Conservation (phyloP, 805 yeast species). For the Saturnispora sanitii region DNA sequence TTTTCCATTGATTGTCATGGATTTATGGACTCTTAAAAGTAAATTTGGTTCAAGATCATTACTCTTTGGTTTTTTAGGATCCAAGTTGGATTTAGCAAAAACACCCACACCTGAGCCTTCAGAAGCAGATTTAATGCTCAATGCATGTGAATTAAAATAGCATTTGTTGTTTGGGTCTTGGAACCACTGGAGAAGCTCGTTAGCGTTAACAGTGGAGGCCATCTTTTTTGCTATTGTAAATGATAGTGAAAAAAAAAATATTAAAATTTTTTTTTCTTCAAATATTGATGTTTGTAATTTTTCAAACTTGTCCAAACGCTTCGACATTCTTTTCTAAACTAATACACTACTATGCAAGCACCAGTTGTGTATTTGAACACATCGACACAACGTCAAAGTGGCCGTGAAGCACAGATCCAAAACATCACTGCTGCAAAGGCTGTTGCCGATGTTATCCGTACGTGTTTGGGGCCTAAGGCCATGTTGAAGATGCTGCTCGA, state of each 20-base stretch:
- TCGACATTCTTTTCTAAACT: background rate
- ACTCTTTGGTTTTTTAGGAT: constrained; percentile 21
- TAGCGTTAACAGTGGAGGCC: constrained; percentile 25
- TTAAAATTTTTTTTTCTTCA: background rate
- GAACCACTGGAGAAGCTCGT: constrained; percentile 43
- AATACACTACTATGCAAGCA: constrained; percentile 48
- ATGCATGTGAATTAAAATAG: constrained; percentile 38
- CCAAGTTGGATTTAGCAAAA: constrained; percentile 34
- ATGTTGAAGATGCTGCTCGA: constrained; percentile 97
- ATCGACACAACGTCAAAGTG: constrained; percentile 84
- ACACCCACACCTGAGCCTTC: constrained; percentile 59
- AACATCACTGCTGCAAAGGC: constrained; percentile 99
- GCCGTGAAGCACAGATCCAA: constrained; percentile 94
- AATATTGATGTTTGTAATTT: background rate
- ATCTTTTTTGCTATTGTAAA: constrained; percentile 11
- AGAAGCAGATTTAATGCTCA: constrained; percentile 38
- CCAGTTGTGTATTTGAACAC: constrained; percentile 83
- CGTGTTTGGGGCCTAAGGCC: constrained; percentile 98
- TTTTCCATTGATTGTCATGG: constrained; percentile 45
- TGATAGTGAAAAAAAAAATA: background rate
- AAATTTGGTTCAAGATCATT: constrained; percentile 19
- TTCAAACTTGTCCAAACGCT: background rate
- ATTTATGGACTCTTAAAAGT: constrained; percentile 53
- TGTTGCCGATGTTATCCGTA: constrained; percentile 93
- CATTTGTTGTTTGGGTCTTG: constrained; percentile 34